Base-by-base conservation (phyloP, 208 protist species). In the Acanthamoeba polyphaga region DNA sequence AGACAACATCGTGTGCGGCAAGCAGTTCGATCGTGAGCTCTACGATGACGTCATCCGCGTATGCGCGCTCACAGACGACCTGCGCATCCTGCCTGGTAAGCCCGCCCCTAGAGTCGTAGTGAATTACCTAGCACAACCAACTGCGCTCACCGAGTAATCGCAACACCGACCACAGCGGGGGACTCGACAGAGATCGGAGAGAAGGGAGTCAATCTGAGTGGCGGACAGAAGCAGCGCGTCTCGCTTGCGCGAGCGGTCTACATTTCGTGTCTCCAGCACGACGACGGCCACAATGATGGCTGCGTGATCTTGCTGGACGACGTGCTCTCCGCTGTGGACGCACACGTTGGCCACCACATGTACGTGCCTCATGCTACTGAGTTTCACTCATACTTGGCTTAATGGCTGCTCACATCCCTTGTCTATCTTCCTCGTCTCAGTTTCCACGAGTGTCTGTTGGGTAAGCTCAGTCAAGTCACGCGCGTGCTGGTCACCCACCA, bases 401-500 rank as follows among this genome's bases (percentile, higher is more conserved):
- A 55, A 15, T 12, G 15, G 2, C 53, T 22, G 15, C 12, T 22
- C 53, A 19, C 51, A 55, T 17, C 58, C 96, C 97, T 66, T 3
- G 24, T 68, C 90, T 93, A 85, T 27, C 24, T 9, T 76, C 13
- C 9, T 49, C 43, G 3, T 1, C 72, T 13, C 55, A 64, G 80
- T 17, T 88, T 64, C 32, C 24, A 55, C 38, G 64, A 88, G 34
- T 96, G 95, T 38, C 95, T 98, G 32, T 72, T 51, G 24, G 95
- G 93, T 27, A 32, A 93, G 0, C 92, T 99, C 10, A 84, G 22
- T 7, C 34, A 87, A n/a, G 99, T 98, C 92, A 99, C 98, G 27
- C 96, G 98, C 10, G 85, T 99, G n/a, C 96, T 99, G 1, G 98
- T 98, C 17, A 99, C 99, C 9, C 98, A 99, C 96, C 98, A 98